Percentiles rank a stretch among this genome's conserved stretches.
phyloP scores from a whole-genome alignment of 768 basidiomycete species.

The Rhizopogon sp. region DNA sequence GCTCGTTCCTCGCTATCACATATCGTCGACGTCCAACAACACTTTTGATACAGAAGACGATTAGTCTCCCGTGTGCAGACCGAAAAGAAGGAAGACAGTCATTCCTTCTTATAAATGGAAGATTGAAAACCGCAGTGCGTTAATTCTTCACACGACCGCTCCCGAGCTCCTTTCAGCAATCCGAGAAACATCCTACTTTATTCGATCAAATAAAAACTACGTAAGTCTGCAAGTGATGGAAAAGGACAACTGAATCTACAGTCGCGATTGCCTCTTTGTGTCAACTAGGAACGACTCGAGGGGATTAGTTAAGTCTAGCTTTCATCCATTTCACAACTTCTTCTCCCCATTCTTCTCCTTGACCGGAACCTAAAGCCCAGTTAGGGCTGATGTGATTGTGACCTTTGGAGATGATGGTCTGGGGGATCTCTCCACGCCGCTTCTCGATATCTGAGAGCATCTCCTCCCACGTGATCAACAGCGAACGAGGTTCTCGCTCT shows the following conservation, averaged over 20 bases:
- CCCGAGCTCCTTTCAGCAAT: no score
- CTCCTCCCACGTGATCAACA: slow-evolving; percentile 29
- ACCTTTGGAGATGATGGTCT: slow-evolving; percentile 36
- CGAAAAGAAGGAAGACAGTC: no score
- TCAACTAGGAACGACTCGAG: not conserved
- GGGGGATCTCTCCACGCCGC: slow-evolving; percentile 27
- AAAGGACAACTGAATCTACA: not conserved
- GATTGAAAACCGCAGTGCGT: no score
- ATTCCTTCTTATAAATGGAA: no score
- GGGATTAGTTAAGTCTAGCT: slow-evolving; percentile 7
- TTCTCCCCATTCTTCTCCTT: slow-evolving; percentile 60
- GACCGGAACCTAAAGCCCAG: slow-evolving; percentile 44
- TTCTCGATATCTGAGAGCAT: slow-evolving; percentile 37
- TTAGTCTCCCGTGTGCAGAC: no score
- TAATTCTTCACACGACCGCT: no score
- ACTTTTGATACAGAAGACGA: no score
- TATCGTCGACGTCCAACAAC: no score
- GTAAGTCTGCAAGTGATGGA: not conserved
- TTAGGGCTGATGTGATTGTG: slow-evolving; percentile 64
- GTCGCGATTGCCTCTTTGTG: not conserved
- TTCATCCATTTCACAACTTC: slow-evolving; percentile 36
- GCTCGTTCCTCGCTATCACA: no score
- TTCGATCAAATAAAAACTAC: no score
- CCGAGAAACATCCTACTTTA: no score
- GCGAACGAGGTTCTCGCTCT: slow-evolving; percentile 48